Percentiles rank a stretch among this genome's conserved stretches.
phyloP scores from a whole-genome alignment of 139 green algal species.

The Penium margaritaceum region DNA sequence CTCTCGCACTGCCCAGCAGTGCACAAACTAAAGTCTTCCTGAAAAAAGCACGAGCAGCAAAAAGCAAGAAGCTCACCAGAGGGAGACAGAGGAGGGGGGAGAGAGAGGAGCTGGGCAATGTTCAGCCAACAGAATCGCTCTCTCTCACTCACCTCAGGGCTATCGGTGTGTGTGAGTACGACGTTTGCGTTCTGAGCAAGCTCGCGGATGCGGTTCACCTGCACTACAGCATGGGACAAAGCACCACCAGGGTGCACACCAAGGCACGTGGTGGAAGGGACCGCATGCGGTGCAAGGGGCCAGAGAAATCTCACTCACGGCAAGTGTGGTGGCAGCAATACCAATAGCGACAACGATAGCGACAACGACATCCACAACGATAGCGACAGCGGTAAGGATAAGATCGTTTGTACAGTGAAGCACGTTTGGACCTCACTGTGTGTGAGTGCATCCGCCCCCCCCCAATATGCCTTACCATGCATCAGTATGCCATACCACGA shows the following conservation, averaged over 20 bases:
- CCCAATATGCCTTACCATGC: too few species aligned
- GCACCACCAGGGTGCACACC: conserved; percentile 39
- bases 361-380: background rate
- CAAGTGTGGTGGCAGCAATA: background rate
- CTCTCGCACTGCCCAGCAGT: too few species aligned
- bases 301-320: too few species aligned
- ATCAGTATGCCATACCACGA: too few species aligned
- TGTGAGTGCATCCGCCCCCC: too few species aligned
- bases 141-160: conserved; percentile 50
- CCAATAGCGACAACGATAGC: background rate
- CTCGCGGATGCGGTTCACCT: conserved; percentile 93
- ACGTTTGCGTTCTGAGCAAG: conserved; percentile 64
- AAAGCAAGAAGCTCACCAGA: too few species aligned
- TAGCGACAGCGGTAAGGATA: too few species aligned
- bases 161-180: conserved; percentile 85
- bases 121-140: too few species aligned
- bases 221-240: background rate
- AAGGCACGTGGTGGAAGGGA: conserved; percentile 59
- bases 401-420: too few species aligned
- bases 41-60: too few species aligned
- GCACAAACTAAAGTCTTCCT: too few species aligned
- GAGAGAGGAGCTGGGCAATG: background rate
- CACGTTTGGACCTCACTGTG: too few species aligned
- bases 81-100: background rate
- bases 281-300: background rate